phyloP scores from a whole-genome alignment of 129 eudicot genomes.

The Daucus carota region DH1_v3.0 NC_030388.2:30682501-30683000 shows the following conservation, averaged over 20 bases:
- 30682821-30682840: neutral
- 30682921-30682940: too few species aligned
- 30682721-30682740: neutral
- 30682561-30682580: too few species aligned
- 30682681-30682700: too few species aligned
- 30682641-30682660: too few species aligned
- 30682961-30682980: neutral
- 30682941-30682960: neutral
- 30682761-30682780: neutral
- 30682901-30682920: neutral
- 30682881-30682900: neutral
- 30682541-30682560: too few species aligned
- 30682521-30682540: too few species aligned
- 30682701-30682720: neutral
- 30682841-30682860: neutral
- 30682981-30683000: neutral
- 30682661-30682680: too few species aligned
- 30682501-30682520: too few species aligned
- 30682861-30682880: constrained; percentile 1
- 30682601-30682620: too few species aligned
- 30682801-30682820: neutral
- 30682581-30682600: too few species aligned
- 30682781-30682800: neutral
- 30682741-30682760: neutral
- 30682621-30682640: too few species aligned